Evolutionary conservation across 768 basidiomycete genomes (phyloP).

Genomic region (Lactarius tabidus): DNA sequence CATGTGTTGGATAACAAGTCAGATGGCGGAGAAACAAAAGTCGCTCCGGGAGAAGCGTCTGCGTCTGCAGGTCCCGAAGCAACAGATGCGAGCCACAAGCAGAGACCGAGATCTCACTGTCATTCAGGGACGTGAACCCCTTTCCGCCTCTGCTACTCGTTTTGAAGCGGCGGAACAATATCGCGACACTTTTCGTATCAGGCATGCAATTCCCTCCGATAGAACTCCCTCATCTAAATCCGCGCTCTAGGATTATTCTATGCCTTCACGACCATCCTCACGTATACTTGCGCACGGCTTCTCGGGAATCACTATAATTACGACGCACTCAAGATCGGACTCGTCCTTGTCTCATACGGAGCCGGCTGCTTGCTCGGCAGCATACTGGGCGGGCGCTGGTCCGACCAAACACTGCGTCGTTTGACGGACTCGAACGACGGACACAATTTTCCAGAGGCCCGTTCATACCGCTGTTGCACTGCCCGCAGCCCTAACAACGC

Average conservation of each 20-base stretch:
- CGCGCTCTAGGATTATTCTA: conserved; percentile 55
- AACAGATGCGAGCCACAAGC: not conserved
- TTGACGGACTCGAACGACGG: conserved; percentile 46
- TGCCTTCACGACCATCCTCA: conserved; percentile 63
- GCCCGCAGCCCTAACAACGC: not conserved
- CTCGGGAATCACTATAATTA: conserved; percentile 61
- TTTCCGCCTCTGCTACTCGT: conserved; percentile 57
- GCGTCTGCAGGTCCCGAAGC: not conserved
- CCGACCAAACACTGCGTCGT: conserved; percentile 44
- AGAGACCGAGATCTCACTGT: conserved; percentile 46
- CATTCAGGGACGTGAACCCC: conserved; percentile 72
- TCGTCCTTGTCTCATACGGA: conserved; percentile 75
- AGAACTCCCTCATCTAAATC: not conserved
- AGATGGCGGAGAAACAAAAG: not conserved
- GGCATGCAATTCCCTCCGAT: conserved; percentile 35
- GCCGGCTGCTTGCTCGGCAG: conserved; percentile 51
- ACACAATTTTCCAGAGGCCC: conserved; percentile 58
- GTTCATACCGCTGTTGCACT: not conserved
- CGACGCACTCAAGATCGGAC: conserved; percentile 63
- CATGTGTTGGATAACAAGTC: not conserved
- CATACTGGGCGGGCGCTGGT: conserved; percentile 55
- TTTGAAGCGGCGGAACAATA: conserved; percentile 60
- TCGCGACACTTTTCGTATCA: conserved; percentile 59
- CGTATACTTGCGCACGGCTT: conserved; percentile 72
- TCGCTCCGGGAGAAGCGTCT: not conserved